These are phyloP conservation scores for Apiospora pterosperma DNA, from an alignment of 2,329 filamentous ascomycete genomes.

Conservation along the genomic window DNA sequence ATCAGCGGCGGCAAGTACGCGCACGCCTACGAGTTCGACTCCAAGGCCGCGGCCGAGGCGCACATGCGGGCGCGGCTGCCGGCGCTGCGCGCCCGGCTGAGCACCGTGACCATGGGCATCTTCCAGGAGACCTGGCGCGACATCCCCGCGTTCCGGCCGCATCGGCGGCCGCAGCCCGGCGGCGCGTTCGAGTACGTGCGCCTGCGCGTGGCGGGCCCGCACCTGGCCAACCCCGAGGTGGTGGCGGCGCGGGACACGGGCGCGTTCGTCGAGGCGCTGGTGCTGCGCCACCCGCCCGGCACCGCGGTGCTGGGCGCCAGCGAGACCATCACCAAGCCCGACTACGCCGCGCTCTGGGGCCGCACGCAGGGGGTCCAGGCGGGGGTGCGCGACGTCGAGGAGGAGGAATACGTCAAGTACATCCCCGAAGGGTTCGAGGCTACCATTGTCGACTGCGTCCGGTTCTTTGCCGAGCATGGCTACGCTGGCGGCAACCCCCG, in stretches of 20 bases:
- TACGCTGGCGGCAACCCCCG: slow-evolving; percentile 1
- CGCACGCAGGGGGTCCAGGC: slow-evolving; percentile 2
- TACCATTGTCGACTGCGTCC: background rate
- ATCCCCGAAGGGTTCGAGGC: background rate
- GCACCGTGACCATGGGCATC: slow-evolving; percentile 10
- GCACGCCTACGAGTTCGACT: slow-evolving; percentile 12
- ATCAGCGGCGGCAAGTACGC: slow-evolving; percentile 13
- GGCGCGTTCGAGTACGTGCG: slow-evolving; percentile 8
- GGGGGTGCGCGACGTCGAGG: background rate
- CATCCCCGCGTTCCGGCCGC: slow-evolving; percentile 8
- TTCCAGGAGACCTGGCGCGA: slow-evolving; percentile 11
- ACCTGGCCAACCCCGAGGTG: background rate
- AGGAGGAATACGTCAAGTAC: slow-evolving; percentile 1
- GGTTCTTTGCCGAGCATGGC: slow-evolving; percentile 4
- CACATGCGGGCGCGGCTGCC: slow-evolving; percentile 8
- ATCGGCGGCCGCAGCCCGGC: slow-evolving; percentile 9
- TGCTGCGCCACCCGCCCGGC: background rate
- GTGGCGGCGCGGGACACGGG: slow-evolving; percentile 2
- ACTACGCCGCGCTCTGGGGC: slow-evolving; percentile 7
- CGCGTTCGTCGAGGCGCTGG: slow-evolving; percentile 7
- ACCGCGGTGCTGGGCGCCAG: slow-evolving; percentile 6
- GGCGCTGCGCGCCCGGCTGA: slow-evolving; percentile 5
- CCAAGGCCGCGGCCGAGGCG: slow-evolving; percentile 10
- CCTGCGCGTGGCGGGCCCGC: background rate
- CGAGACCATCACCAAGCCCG: slow-evolving; percentile 4